Evolutionary conservation across 345 rosid species (phyloP).

Genomic region (Stellera chamaejasme): DNA sequence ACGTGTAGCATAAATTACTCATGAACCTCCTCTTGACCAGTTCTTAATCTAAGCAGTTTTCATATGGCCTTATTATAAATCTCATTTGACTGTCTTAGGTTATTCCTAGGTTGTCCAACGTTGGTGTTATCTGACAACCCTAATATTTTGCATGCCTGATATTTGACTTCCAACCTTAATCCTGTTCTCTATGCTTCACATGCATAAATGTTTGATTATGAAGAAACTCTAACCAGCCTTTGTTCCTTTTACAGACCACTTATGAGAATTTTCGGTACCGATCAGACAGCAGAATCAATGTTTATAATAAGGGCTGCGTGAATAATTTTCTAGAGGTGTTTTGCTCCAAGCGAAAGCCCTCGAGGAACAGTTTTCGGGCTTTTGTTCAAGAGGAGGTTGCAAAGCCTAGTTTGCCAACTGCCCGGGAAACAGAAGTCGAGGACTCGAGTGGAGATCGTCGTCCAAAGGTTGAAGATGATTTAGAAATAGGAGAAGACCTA

Average conservation of each 20-base stretch:
- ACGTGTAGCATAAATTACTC: too few species aligned
- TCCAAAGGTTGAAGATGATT: conserved; percentile 85
- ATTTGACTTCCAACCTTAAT: too few species aligned
- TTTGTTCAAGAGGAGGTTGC: conserved; percentile 52
- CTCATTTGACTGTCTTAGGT: too few species aligned
- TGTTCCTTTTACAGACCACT: conserved; percentile 57
- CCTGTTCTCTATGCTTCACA: too few species aligned
- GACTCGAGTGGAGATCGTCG: conserved; percentile 49
- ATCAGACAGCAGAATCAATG: conserved; percentile 63
- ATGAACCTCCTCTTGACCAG: too few species aligned
- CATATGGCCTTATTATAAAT: too few species aligned
- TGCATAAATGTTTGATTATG: too few species aligned
- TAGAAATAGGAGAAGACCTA: conserved; percentile 86
- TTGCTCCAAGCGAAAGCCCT: conserved; percentile 62
- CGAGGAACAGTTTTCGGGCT: conserved; percentile 70
- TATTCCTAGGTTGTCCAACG: too few species aligned
- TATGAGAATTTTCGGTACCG: conserved; percentile 89
- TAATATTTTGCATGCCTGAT: too few species aligned
- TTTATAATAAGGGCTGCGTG: conserved; percentile 48
- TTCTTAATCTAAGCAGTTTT: too few species aligned
- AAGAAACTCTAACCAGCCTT: too few species aligned
- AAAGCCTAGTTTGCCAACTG: conserved; percentile 35
- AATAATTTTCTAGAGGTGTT: conserved; percentile 68
- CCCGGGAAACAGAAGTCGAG: conserved; percentile 45
- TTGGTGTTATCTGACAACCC: too few species aligned